These are phyloP conservation scores for Sapria himalayana DNA, from an alignment of 345 rosid genomes.

Conservation along the genomic window DNA sequence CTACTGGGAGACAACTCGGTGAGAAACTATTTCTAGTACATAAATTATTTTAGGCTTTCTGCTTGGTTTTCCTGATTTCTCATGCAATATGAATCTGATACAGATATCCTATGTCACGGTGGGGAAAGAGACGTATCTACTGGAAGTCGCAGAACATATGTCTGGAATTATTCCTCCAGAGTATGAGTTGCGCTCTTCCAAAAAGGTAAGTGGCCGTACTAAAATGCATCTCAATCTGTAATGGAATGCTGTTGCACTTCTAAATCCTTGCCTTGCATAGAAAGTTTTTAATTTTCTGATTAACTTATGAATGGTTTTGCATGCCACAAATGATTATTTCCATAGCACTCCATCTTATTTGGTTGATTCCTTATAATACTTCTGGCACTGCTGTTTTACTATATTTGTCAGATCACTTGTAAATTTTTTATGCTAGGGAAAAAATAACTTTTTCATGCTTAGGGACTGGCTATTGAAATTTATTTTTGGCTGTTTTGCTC, in stretches of 20 bases:
- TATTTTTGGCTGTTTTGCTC: too few species aligned
- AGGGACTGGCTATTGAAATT: background rate
- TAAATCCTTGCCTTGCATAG: too few species aligned
- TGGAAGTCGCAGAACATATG: constrained; percentile 78
- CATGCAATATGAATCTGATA: constrained; percentile 9
- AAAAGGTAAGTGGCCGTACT: constrained; percentile 51
- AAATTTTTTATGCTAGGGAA: too few species aligned
- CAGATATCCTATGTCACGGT: constrained; percentile 79
- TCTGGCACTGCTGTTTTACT: too few species aligned
- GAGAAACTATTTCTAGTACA: constrained; percentile 10
- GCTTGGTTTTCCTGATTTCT: constrained; percentile 11
- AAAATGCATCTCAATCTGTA: background rate
- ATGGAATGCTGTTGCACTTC: background rate
- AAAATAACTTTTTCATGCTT: background rate
- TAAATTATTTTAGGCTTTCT: constrained; percentile 5
- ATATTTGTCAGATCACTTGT: too few species aligned
- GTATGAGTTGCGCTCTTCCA: constrained; percentile 86
- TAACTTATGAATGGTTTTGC: too few species aligned
- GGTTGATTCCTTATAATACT: too few species aligned
- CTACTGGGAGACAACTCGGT: constrained; percentile 69
- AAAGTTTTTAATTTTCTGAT: too few species aligned
- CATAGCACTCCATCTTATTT: too few species aligned
- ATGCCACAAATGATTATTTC: too few species aligned
- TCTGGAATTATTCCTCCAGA: constrained; percentile 51
- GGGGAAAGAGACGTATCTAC: constrained; percentile 70